Evolutionary conservation across 768 basidiomycete species (phyloP), one percentile per base, ranked within the genome.

Genomic region (Polyporus arcularius): DNA sequence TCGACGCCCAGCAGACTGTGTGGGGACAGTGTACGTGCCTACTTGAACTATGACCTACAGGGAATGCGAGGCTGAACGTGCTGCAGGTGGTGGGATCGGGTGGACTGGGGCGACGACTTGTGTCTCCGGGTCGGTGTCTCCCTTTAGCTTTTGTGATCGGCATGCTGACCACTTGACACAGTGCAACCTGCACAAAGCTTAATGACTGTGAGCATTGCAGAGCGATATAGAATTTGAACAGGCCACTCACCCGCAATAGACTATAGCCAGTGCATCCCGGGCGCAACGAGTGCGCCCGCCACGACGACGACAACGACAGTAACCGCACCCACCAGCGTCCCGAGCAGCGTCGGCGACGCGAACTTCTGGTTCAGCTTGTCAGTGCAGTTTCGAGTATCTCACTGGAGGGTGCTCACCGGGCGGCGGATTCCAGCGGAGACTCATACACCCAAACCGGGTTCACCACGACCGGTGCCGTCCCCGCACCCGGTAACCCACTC

Each of bases 381-480:
- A 58, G 80, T 58, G 3, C 21, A 41, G 43, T 16, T n/a, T 52
- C 15, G 26, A 16, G 1, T 39, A 30, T 12, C 30, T 11, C 12
- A 21, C 5, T 21, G 12, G 40, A 21, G 9, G 52, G 14, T 11
- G 38, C 32, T 57, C 18, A 55, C 50, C 35, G 15, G 16, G 32
- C 9, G 39, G 2, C 26, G 28, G n/a, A 21, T 12, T 48, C 0
- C 41, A 84, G 83, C 63, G 84, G 84, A 9, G 83, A 85, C 65
- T 85, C 84, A 1, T 85, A 85, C 72, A 82, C 82, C 2, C 80
- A 83, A 68, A 86, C 85, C 0, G 81, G 80, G 16, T 85, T 85
- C 69, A 66, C 74, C 55, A 73, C 66, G 32, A 72, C 67, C 41
- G 72, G 75, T 31, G 72, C 74, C n/a, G 72, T 79, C 7, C 82